A percentile compares a stretch with the other conserved stretches of the same genome.
Conservation (phyloP, 2,329 filamentous ascomycete species). For the Penicillium vulpinum region DNA sequence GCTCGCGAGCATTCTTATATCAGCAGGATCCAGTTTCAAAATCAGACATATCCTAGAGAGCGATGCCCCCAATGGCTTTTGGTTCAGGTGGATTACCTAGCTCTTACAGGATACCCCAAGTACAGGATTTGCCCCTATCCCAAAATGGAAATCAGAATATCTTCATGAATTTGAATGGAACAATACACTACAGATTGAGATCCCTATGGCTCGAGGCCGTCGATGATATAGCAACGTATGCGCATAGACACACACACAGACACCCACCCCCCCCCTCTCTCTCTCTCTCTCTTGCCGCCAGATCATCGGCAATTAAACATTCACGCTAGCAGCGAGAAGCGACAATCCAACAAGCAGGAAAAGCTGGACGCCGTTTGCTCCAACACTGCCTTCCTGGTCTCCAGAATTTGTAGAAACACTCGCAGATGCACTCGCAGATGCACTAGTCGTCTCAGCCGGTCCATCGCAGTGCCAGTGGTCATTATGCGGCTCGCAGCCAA, state of each 20-base stretch:
- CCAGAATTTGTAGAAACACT: not conserved
- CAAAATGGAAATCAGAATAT: not conserved
- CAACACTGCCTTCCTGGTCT: not conserved
- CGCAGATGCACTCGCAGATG: not conserved
- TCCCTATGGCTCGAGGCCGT: not conserved
- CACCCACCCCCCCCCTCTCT: no score
- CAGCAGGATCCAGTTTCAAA: no score
- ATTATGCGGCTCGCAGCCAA: conserved; percentile 20
- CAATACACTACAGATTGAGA: not conserved
- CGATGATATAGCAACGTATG: not conserved
- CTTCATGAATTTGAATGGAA: not conserved
- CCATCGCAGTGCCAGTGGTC: conserved; percentile 30
- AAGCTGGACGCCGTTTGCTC: not conserved
- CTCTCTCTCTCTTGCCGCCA: not conserved
- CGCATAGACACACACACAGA: not conserved
- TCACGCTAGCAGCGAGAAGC: not conserved
- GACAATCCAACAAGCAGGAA: conserved; percentile 1
- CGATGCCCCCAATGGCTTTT: no score
- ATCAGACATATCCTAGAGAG: no score
- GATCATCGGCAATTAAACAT: not conserved
- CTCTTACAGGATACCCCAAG: no score
- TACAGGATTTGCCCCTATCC: not conserved
- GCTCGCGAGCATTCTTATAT: no score
- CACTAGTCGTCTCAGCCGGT: conserved; percentile 6
- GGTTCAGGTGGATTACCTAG: no score